phyloP scores from a whole-genome alignment of 2,329 filamentous ascomycete species.

The Penicillium janthinellum region DNA sequence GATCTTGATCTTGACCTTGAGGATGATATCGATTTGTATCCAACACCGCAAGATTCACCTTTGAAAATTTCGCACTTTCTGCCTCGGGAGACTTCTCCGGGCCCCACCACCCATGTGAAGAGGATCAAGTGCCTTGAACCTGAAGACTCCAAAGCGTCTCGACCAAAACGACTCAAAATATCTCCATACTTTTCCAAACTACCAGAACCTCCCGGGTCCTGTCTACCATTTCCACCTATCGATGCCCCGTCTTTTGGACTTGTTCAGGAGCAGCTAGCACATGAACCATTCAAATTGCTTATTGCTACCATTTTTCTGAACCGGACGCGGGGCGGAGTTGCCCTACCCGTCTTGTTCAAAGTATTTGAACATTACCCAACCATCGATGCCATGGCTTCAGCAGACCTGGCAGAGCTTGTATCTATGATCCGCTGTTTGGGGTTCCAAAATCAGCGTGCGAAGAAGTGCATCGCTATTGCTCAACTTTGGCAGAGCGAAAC shows the following conservation, averaged over 20 bases:
- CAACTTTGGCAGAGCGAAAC: slow-evolving; percentile 66
- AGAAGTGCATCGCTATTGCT: slow-evolving; percentile 70
- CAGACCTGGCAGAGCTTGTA: slow-evolving; percentile 59
- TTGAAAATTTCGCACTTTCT: not conserved
- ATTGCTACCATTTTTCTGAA: slow-evolving; percentile 84
- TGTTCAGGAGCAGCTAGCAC: slow-evolving; percentile 76
- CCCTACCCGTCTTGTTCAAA: slow-evolving; percentile 73
- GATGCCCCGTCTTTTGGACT: slow-evolving; percentile 69
- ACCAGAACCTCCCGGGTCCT: slow-evolving; percentile 43
- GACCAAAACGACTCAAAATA: slow-evolving; percentile 31
- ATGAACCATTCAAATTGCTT: slow-evolving; percentile 76
- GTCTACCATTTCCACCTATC: slow-evolving; percentile 66
- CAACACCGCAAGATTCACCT: not conserved
- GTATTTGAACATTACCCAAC: slow-evolving; percentile 71
- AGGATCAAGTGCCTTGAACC: not conserved
- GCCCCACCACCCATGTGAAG: slow-evolving; percentile 11
- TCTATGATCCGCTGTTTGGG: slow-evolving; percentile 70
- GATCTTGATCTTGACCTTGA: slow-evolving; percentile 28
- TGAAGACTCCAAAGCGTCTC: slow-evolving; percentile 16
- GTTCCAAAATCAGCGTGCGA: slow-evolving; percentile 67
- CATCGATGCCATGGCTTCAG: slow-evolving; percentile 62
- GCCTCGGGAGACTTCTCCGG: not conserved
- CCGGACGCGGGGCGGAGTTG: slow-evolving; percentile 71
- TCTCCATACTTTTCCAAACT: slow-evolving; percentile 49
- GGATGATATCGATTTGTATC: not conserved